Evolutionary conservation across 31 red algal species (phyloP).

Genomic region (Odonthalia washingtoniensis): DNA sequence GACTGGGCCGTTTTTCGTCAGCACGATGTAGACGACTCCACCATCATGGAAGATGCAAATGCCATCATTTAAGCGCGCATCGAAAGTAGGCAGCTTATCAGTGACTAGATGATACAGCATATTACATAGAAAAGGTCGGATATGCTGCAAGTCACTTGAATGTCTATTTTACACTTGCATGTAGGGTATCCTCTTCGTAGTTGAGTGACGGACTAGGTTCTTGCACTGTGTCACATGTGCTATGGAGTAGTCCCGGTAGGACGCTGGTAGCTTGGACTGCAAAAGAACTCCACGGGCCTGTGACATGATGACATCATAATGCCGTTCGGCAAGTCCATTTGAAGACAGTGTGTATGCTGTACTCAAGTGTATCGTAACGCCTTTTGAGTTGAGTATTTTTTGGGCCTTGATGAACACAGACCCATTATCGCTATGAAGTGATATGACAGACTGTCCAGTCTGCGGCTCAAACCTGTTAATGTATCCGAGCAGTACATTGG

Average conservation of each 20-base stretch:
- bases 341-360: conserved; percentile 40
- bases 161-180: not conserved
- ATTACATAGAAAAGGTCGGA: conserved; percentile 24
- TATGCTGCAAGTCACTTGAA: not conserved
- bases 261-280: conserved; percentile 16
- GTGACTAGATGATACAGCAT: not conserved
- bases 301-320: conserved; percentile 27
- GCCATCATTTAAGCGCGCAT: not conserved
- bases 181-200: not conserved
- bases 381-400: not conserved
- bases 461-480: conserved; percentile 33
- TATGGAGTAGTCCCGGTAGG: conserved; percentile 20
- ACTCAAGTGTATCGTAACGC: not conserved
- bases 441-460: not conserved
- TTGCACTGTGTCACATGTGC: conserved; percentile 6
- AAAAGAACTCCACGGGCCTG: not conserved
- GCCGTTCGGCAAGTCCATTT: conserved; percentile 46
- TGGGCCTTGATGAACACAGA: not conserved
- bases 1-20: conserved; percentile 1
- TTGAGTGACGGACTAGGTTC: conserved; percentile 18
- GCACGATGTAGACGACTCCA: not conserved
- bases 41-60: not conserved
- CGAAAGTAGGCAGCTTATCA: not conserved
- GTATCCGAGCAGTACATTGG: not conserved
- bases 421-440: conserved; percentile 33